These are phyloP conservation scores for Hortiboletus flavorubellus DNA, from an alignment of 768 basidiomycete genomes.

Conservation along the genomic window DNA sequence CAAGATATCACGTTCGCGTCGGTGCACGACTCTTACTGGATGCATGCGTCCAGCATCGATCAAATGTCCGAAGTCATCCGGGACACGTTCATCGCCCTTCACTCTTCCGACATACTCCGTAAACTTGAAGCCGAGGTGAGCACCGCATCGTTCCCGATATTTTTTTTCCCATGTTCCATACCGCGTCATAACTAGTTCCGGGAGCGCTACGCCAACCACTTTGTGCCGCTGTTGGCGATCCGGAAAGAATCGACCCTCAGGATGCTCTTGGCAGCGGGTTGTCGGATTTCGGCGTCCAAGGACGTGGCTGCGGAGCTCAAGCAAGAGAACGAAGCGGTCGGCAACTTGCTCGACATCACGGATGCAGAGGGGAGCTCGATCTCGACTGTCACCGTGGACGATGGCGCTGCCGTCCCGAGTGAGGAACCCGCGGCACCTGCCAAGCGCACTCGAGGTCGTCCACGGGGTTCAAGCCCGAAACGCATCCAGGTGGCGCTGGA, in stretches of 20 bases:
- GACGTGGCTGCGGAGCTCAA: conserved; percentile 35
- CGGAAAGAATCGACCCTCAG: conserved; percentile 36
- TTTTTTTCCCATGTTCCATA: not conserved
- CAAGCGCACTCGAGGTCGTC: conserved; percentile 20
- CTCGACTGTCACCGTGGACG: conserved; percentile 18
- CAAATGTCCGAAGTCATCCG: conserved; percentile 87
- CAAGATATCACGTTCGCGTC: conserved; percentile 83
- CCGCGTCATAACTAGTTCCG: conserved; percentile 48
- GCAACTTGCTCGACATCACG: conserved; percentile 36
- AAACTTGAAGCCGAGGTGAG: conserved; percentile 73
- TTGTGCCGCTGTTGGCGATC: conserved; percentile 56
- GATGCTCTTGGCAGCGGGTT: conserved; percentile 43
- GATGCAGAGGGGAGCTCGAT: conserved; percentile 36
- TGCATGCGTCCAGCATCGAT: conserved; percentile 85
- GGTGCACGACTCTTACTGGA: conserved; percentile 99
- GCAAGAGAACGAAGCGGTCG: conserved; percentile 22
- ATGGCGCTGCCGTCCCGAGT: not conserved
- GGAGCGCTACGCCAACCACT: conserved; percentile 72
- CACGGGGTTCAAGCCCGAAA: conserved; percentile 20
- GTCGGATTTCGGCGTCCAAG: conserved; percentile 39
- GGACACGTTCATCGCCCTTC: conserved; percentile 89
- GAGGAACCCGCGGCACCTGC: not conserved
- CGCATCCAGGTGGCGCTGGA: conserved; percentile 7
- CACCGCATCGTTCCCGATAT: not conserved
- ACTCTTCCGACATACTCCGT: conserved; percentile 79